Percentiles rank a stretch among this genome's conserved stretches.
These are phyloP conservation scores for Dacryopinax spathularia DNA, from an alignment of 768 basidiomycete genomes.

Conservation along the genomic window DNA sequence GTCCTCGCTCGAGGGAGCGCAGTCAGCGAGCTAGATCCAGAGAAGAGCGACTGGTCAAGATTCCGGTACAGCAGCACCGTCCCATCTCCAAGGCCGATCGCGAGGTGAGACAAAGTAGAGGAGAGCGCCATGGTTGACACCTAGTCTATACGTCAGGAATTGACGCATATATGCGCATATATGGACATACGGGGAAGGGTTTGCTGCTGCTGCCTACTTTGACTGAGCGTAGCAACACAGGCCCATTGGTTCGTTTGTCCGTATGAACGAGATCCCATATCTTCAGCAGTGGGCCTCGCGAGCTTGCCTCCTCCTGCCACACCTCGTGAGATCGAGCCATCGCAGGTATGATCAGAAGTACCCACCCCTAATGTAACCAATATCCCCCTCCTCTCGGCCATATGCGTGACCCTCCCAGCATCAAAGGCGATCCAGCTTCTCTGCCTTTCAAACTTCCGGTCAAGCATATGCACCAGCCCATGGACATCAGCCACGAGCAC, in stretches of 20 bases:
- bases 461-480: conserved; percentile 64
- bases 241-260: conserved; percentile 50
- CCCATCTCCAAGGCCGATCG: conserved; percentile 89
- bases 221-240: conserved; percentile 53
- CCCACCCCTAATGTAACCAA: conserved; percentile 81
- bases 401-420: conserved; percentile 69
- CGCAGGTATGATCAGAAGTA: conserved; percentile 13
- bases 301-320: conserved; percentile 21
- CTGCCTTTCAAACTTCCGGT: conserved; percentile 54
- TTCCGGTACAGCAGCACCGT: conserved; percentile 84
- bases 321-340: not conserved
- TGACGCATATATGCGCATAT: not conserved
- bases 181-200: conserved; percentile 53
- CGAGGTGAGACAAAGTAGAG: conserved; percentile 61
- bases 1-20: conserved; percentile 73
- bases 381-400: conserved; percentile 66
- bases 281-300: conserved; percentile 35
- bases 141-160: conserved; percentile 22
- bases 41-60: conserved; percentile 73
- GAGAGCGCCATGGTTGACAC: conserved; percentile 73
- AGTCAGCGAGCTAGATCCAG: conserved; percentile 47
- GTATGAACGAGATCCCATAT: conserved; percentile 73
- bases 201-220: conserved; percentile 63
- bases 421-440: conserved; percentile 70
- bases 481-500: conserved; percentile 73